These are phyloP conservation scores for Exsudoporus frostii DNA, from an alignment of 768 basidiomycete species.

Conservation along the genomic window DNA sequence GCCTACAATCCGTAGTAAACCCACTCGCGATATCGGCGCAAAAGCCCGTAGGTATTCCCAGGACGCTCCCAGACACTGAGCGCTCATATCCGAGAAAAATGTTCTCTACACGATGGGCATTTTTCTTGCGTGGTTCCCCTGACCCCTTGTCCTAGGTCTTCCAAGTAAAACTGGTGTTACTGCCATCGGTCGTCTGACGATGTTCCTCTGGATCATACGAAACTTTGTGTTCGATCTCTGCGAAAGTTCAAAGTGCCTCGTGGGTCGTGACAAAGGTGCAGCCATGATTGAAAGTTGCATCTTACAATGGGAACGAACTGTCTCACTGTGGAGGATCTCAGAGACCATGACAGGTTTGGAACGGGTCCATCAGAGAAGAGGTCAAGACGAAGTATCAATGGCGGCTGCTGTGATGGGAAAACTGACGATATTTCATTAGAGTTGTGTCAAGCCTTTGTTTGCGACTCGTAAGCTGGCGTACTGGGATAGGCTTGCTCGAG, in stretches of 20 bases:
- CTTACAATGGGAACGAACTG: constrained; percentile 52
- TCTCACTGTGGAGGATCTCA: constrained; percentile 54
- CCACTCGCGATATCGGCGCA: too few relatives aligned
- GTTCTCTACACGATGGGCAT: too few relatives aligned
- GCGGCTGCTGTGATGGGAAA: constrained; percentile 40
- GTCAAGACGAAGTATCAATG: constrained; percentile 35
- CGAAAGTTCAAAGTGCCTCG: constrained; percentile 74
- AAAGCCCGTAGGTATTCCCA: too few relatives aligned
- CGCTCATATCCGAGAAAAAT: too few relatives aligned
- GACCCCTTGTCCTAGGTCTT: too few relatives aligned
- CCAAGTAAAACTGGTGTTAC: too few relatives aligned
- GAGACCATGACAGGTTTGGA: constrained; percentile 17
- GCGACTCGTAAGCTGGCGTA: constrained; percentile 47
- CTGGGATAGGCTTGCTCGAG: constrained; percentile 50
- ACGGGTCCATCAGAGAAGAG: constrained; percentile 5
- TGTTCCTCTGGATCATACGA: too few relatives aligned
- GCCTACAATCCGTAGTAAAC: too few relatives aligned
- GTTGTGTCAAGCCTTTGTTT: constrained; percentile 49
- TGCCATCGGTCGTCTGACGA: too few relatives aligned
- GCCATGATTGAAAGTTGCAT: constrained; percentile 64
- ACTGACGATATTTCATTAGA: constrained; percentile 35
- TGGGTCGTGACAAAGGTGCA: constrained; percentile 65
- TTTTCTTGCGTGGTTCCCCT: too few relatives aligned
- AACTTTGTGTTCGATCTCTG: constrained; percentile 64
- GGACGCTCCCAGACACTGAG: too few relatives aligned